These are phyloP conservation scores for Ogataea wickerhamii DNA, from an alignment of 805 yeast species.

Conservation along the genomic window DNA sequence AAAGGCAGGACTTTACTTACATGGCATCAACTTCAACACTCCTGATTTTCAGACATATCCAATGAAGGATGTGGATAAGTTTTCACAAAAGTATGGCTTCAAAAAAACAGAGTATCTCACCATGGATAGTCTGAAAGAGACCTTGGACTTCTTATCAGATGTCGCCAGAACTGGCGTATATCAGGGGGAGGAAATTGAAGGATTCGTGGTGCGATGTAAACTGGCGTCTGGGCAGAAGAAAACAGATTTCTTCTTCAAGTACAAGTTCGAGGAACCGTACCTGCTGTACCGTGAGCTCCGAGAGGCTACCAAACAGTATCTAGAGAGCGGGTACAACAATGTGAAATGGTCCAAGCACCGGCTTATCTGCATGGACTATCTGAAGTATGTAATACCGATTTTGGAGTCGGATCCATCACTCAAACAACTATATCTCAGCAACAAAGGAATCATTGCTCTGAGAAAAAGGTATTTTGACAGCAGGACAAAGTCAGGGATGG, in stretches of 20 bases:
- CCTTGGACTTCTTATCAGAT: slow-evolving; percentile 51
- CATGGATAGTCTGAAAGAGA: slow-evolving; percentile 35
- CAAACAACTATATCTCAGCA: slow-evolving; percentile 43
- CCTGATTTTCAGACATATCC: slow-evolving; percentile 62
- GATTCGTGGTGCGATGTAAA: slow-evolving; percentile 82
- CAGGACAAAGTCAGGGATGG: slow-evolving; percentile 55
- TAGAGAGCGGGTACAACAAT: slow-evolving; percentile 37
- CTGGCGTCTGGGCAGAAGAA: slow-evolving; percentile 11
- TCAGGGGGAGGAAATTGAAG: slow-evolving; percentile 76
- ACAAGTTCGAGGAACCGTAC: slow-evolving; percentile 93
- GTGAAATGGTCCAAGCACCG: slow-evolving; percentile 47
- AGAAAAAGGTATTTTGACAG: slow-evolving; percentile 60
- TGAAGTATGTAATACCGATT: slow-evolving; percentile 60
- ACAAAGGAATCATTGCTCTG: slow-evolving; percentile 71
- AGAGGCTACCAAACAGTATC: slow-evolving; percentile 69
- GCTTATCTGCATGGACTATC: slow-evolving; percentile 59
- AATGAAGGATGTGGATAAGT: slow-evolving; percentile 52
- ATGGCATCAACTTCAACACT: slow-evolving; percentile 76
- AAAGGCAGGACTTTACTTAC: slow-evolving; percentile 79
- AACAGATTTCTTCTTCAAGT: slow-evolving; percentile 88
- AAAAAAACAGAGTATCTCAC: slow-evolving; percentile 47
- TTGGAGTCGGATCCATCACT: slow-evolving; percentile 48
- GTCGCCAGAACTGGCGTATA: slow-evolving; percentile 67
- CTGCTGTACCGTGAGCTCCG: slow-evolving; percentile 86
- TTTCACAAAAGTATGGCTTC: slow-evolving; percentile 72